phyloP scores from a whole-genome alignment of 495 filamentous ascomycete genomes.

The Penicillium steckii region DNA sequence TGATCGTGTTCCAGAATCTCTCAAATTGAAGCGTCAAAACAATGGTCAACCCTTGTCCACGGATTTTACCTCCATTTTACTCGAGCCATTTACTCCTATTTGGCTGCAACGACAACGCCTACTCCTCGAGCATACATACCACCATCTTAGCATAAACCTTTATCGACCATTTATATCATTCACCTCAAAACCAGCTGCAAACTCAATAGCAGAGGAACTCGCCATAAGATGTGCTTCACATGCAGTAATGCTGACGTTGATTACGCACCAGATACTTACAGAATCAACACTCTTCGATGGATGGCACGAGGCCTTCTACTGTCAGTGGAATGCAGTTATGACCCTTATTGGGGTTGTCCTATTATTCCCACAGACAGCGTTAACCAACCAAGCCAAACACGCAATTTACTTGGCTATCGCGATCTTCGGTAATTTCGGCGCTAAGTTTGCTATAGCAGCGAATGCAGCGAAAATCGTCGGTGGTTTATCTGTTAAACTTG shows the following conservation, averaged over 20 bases:
- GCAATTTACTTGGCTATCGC: conserved; percentile 38
- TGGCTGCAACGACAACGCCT: conserved; percentile 53
- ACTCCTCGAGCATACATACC: conserved; percentile 51
- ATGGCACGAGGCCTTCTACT: conserved; percentile 52
- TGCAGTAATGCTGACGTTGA: conserved; percentile 48
- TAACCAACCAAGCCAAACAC: conserved; percentile 29
- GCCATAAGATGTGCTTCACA: conserved; percentile 42
- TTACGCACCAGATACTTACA: conserved; percentile 48
- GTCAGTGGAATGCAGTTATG: conserved; percentile 53
- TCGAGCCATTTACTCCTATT: conserved; percentile 35
- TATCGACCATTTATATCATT: conserved; percentile 51
- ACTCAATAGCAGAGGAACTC: conserved; percentile 24
- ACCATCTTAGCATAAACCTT: conserved; percentile 41
- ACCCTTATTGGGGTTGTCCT: conserved; percentile 50
- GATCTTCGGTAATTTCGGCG: conserved; percentile 46
- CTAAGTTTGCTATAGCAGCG: conserved; percentile 40
- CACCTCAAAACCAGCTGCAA: conserved; percentile 8
- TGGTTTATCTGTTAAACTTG: conserved; percentile 27
- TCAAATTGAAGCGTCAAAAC: conserved; percentile 36
- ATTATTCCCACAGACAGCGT: conserved; percentile 32
- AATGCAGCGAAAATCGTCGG: conserved; percentile 33
- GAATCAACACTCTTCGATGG: conserved; percentile 44
- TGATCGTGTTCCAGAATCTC: conserved; percentile 33
- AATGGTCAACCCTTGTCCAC: conserved; percentile 41
- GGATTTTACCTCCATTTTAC: conserved; percentile 30